A percentile compares a stretch with the other conserved stretches of the same genome.
Evolutionary conservation across 1,284 basidiomycete species (phyloP).

Genomic region (Cystobasidium sp.): DNA sequence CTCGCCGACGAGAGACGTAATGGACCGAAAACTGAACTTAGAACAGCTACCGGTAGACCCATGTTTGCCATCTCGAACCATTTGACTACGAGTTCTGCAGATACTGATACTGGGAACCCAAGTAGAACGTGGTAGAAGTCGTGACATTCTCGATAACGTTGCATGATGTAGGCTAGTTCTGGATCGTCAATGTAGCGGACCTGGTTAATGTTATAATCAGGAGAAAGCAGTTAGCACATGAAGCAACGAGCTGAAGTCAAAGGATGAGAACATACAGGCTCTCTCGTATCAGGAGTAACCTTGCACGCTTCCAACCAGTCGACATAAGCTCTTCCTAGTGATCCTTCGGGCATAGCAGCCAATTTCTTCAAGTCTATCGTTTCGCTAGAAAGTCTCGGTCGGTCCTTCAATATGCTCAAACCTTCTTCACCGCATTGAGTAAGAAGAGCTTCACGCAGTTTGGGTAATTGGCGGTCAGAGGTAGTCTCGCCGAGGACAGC

Average conservation of each 20-base stretch:
- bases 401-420: constrained; percentile 76
- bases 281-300: constrained; percentile 93
- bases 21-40: constrained; percentile 76
- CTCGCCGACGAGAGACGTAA: constrained; percentile 63
- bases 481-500: constrained; percentile 90
- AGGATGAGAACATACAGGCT: constrained; percentile 67
- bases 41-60: constrained; percentile 81
- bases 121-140: constrained; percentile 93
- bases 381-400: constrained; percentile 77
- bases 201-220: constrained; percentile 59
- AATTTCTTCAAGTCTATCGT: constrained; percentile 73
- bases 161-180: constrained; percentile 94
- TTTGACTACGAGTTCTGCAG: constrained; percentile 94
- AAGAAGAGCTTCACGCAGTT: constrained; percentile 31
- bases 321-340: constrained; percentile 83
- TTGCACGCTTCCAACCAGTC: constrained; percentile 88
- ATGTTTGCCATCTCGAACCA: constrained; percentile 94
- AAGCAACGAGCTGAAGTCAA: neutral
- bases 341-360: constrained; percentile 74
- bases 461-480: constrained; percentile 53
- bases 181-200: constrained; percentile 92
- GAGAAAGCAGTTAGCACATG: neutral
- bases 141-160: constrained; percentile 96
- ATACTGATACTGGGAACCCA: constrained; percentile 83
- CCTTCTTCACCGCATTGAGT: constrained; percentile 63